Conservation (phyloP, 176 grass and related monocot species). For the Olyra latifolia region DNA sequence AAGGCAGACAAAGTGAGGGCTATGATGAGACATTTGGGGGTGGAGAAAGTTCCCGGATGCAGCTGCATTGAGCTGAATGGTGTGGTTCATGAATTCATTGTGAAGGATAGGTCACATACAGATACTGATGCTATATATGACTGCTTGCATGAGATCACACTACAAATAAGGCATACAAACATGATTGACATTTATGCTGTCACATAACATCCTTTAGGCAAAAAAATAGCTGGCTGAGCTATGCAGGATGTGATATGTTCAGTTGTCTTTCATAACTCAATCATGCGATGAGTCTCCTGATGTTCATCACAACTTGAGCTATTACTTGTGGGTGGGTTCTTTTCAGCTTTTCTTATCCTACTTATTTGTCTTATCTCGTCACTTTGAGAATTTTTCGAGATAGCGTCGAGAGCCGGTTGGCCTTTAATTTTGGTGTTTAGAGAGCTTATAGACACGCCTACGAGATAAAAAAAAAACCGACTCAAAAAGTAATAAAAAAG, state of each 20-base stretch:
- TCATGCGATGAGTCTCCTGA: neutral
- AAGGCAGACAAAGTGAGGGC: constrained; percentile 68
- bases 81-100: constrained; percentile 74
- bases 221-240: constrained; percentile 1
- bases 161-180: constrained; percentile 46
- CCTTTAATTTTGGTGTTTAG: no score
- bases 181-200: constrained; percentile 20
- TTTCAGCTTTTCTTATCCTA: no score
- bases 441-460: no score
- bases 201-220: neutral
- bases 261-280: constrained; percentile 1
- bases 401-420: no score
- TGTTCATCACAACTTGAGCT: neutral
- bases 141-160: constrained; percentile 51
- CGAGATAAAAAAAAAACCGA: no score
- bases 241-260: constrained; percentile 12
- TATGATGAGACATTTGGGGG: constrained; percentile 67
- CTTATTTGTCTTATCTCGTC: no score
- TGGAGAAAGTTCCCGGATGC: constrained; percentile 80
- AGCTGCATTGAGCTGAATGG: constrained; percentile 83
- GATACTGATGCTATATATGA: constrained; percentile 56
- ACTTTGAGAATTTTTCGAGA: no score
- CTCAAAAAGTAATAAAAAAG: no score
- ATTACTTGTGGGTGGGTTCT: no score
- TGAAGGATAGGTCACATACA: constrained; percentile 59